Base-by-base conservation (phyloP, 306 rosid genomes). In the Castanea crenata region DNA sequence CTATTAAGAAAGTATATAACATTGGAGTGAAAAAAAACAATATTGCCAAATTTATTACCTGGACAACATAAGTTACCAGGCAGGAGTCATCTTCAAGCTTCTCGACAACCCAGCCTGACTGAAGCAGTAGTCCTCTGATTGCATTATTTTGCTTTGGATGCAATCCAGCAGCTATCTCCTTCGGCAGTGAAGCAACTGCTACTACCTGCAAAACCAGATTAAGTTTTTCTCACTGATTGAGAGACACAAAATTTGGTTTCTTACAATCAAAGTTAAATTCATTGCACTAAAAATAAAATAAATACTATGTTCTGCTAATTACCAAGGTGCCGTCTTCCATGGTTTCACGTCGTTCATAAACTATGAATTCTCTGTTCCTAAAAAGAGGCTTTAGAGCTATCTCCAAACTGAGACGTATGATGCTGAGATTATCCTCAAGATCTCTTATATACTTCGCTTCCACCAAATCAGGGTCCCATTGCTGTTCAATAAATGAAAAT, bases 241-340 rank as follows among this genome's bases (percentile, higher is more conserved):
- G 64, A 54, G n/a, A 29, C 34, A 12, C 12, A 51, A 14, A 59
- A 6, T 41, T 67, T 34, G 8, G 5, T 57, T 77, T 41, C 10
- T 46, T 49, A 49, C 16, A 12, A 12, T 12, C 54, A 49, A 12
- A 49, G 61, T n/a, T 49, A 19, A 15, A 10, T 20, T 49, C 19
- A 16, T 23, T 31, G 25, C 5, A 44, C 72, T 0, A 74, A 34
- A 59, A 59, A 20, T 21, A 11, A 23, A 49, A 13, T 59, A 23
- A 9, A 59, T 41, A 10, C 9, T 20, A 11, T 23, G 27, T 11
- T 59, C 12, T 59, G 1, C 18, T 19, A 80, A 88, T 74, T 79
- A 92, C 98, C 91, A 93, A 65, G 67, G 97, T 93, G 71, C 98
- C 98, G 74, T 93, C 98, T 82, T 90, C 94, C 98, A 93, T 91